Percentiles rank a stretch among this genome's conserved stretches.
Conservation (phyloP, 371 early-diverging fungal species). For the Rhizomucor pusillus region DNA sequence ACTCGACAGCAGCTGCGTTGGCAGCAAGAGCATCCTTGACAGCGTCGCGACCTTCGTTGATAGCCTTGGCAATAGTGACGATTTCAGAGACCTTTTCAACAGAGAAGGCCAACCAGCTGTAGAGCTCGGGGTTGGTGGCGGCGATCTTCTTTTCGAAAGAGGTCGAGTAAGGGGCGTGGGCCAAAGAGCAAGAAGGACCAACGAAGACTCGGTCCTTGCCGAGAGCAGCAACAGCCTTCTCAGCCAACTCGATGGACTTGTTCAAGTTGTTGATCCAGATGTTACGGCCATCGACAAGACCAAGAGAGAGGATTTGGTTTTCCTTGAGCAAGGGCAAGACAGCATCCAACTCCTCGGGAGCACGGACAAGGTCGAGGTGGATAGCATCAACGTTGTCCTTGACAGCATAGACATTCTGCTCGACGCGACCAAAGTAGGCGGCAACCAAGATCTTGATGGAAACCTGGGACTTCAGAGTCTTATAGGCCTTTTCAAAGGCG, state of each 20-base stretch:
- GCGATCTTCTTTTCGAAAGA: constrained; percentile 77
- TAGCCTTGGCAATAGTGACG: constrained; percentile 67
- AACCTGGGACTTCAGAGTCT: constrained; percentile 57
- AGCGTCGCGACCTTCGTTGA: constrained; percentile 59
- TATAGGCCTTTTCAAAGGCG: constrained; percentile 61
- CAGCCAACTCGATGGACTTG: constrained; percentile 66
- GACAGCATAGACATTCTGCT: constrained; percentile 66
- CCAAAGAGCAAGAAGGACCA: constrained; percentile 88
- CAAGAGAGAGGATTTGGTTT: constrained; percentile 76
- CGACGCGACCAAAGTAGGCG: constrained; percentile 93
- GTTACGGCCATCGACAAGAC: constrained; percentile 94
- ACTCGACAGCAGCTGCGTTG: constrained; percentile 72
- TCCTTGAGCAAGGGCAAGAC: constrained; percentile 55
- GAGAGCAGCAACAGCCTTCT: constrained; percentile 63
- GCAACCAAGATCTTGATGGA: constrained; percentile 77
- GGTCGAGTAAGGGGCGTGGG: constrained; percentile 91
- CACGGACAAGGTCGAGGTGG: constrained; percentile 91
- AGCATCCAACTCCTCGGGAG: constrained; percentile 76
- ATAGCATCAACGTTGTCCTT: constrained; percentile 77
- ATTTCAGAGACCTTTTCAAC: constrained; percentile 91
- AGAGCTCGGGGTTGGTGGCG: constrained; percentile 70
- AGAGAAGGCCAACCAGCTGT: constrained; percentile 92
- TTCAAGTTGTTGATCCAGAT: constrained; percentile 93
- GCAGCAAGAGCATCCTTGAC: constrained; percentile 70
- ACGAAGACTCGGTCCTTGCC: constrained; percentile 77